Evolutionary conservation across 2,329 filamentous ascomycete species (phyloP).

Genomic region (Microascus cirrosus): DNA sequence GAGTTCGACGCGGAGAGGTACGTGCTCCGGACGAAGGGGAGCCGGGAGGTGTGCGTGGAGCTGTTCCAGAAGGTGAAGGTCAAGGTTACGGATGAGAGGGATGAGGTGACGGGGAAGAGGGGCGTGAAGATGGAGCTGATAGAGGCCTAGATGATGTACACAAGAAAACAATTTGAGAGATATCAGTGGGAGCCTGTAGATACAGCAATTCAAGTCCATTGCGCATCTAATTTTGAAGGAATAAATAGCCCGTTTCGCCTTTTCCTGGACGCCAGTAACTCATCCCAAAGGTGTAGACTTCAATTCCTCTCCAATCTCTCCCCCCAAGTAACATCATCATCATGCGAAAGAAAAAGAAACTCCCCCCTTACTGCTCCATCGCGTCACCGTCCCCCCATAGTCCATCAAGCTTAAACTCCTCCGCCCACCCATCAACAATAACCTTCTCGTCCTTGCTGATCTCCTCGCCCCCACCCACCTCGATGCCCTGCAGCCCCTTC

Average conservation of each 20-base stretch:
- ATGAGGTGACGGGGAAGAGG: conserved; percentile 91
- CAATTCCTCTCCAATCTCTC: not conserved
- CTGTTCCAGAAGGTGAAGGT: conserved; percentile 89
- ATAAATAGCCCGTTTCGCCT: not conserved
- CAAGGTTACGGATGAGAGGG: conserved; percentile 82
- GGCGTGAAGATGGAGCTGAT: conserved; percentile 70
- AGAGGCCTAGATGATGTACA: not conserved
- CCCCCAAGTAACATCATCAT: not conserved
- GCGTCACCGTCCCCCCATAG: conserved; percentile 58
- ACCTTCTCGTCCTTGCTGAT: conserved; percentile 59
- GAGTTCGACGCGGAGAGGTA: conserved; percentile 83
- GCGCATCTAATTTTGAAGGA: not conserved
- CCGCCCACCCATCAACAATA: conserved; percentile 86
- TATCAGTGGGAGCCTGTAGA: not conserved
- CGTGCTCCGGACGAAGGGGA: conserved; percentile 51
- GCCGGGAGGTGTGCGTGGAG: conserved; percentile 52
- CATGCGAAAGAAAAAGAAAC: not conserved
- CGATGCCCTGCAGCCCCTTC: conserved; percentile 21
- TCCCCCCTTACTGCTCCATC: conserved; percentile 29
- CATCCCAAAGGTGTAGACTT: not conserved
- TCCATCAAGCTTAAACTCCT: conserved; percentile 90
- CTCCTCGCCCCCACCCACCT: conserved; percentile 21
- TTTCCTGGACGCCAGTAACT: not conserved
- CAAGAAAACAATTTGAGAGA: not conserved
- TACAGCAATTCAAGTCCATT: too few relatives aligned